Evolutionary conservation across 2,329 filamentous ascomycete species (phyloP), one percentile per base, ranked within the genome.

Genomic region (Byssoonygena ceratinophila): DNA sequence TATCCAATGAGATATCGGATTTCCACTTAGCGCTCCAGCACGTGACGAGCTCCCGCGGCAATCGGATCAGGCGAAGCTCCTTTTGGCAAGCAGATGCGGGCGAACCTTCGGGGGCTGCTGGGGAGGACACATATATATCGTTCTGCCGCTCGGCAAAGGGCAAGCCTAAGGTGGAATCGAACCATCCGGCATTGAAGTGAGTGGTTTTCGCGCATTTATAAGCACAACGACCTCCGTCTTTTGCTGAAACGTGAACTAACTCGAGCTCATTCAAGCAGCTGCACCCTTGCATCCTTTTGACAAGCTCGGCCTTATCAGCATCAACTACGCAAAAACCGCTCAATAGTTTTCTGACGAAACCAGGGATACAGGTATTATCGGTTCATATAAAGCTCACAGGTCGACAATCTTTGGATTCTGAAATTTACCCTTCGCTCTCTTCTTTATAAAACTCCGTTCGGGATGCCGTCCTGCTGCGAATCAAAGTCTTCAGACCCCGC

Each of bases 281-380:
- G 34, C n/a, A 9, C n/a, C 14, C 34, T 6, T 14, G 8, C 4
- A 37, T 5, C 4, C 9, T 3, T 5, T 37, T 5, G n/a, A 16
- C 4, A 9, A 37, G 14, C n/a, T 18, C 9, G 27, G 5, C 20
- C 20, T 3, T 12, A 3, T 34, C 29, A 3, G 16, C 7, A 37
- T 6, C 45, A 39, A 37, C 39, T 22, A 11, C 32, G 46, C 46
- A 27, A 23, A 48, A 48, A 48, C 47, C 47, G 43, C 47, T 22
- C 47, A 50, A 23, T 14, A 4, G 25, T 3, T 9, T 22, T 49
- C n/a, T 25, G n/a, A 16, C 20, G 34, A 40, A n/a, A 41, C 22
- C 22, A 11, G 27, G 4, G 29, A 23, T 36, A 23, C 9, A 47
- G 45, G 41, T 45, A 32, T 29, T 18, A 8, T 7, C 23, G 27